Base-by-base conservation (phyloP, 352 stramenopile genomes). In the Phytophthora ohioensis region DNA sequence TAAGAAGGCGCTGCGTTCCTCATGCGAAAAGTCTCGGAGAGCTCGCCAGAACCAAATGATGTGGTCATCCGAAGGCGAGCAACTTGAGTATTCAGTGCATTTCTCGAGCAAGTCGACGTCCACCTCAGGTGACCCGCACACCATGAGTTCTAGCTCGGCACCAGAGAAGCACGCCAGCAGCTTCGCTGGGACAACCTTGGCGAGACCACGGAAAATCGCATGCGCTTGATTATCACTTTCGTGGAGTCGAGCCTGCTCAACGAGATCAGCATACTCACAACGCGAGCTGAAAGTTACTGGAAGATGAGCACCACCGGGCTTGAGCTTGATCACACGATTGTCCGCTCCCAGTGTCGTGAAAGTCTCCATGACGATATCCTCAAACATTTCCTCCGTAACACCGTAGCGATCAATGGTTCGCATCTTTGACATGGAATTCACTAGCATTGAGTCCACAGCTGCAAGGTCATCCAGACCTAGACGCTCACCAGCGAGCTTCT, bases 291-390 rank as follows among this genome's bases (percentile, higher is more conserved):
- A 97, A 17, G 87, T 97, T 5, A 98, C 91, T 2, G 88, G 62
- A 15, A 92, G 61, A 15, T 72, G 76, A 30, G 68, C 62, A n/a
- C 92, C 92, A 5, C 79, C 61, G 1, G 86, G 74, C 46, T 90
- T 89, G 30, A 98, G 77, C 51, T 91, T 78, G 3, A 96, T 76
- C 3, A 93, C 66, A 17, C 81, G 80, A 42, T 94, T 94, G 58
- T 98, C 92, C 0, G 91, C 80, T 39, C 90, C 94, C 3, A 96
- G 59, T 3, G 92, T 95, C 6, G 91, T 97, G 70, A 98, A 98
- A 3, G 82, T 96, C 57, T 98, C 88, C 65, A 96, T 91, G 9
- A 97, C 90, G 27, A 97, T 94, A 68, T 97, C 87, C 67, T 93
- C 84, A 55, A 98, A 98, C 67, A 92, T 91, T 13, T 97, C 86